Base-by-base conservation (phyloP, 352 stramenopile species). In the Phytophthora meadii region DNA sequence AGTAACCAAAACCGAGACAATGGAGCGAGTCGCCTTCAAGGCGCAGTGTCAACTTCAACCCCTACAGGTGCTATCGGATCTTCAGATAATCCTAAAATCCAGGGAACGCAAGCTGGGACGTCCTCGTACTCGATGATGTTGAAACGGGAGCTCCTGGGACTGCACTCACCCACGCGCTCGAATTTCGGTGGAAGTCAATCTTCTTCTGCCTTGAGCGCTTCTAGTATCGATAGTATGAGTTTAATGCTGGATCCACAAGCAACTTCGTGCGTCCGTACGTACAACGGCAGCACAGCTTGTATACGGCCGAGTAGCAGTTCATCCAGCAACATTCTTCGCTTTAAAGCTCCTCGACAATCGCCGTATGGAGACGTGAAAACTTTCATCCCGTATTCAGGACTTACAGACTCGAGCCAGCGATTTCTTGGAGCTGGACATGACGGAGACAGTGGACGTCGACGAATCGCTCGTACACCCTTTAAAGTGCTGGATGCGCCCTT, bases 401-500 rank as follows among this genome's bases (percentile, higher is more conserved):
- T 92, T 6, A 73, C 80, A 10, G 61, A 64, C 39, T 74, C 71
- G 0, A 79, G 77, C 1, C 70, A 87, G 50, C 66, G 73, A 28
- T 77, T 56, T 22, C 54, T 61, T 42, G 37, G 37, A 30, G 49
- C 39, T 19, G 41, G 42, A 32, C 22, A 75, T 3, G 56, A 77
- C 25, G 54, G 56, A 46, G 50, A 61, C 12, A 74, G 77, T 48
- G 63, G 66, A 1, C 70, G 81, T 6, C 77, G 85, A 65, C 87
- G 88, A 49, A 98, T 99, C 72, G 69, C 92, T 11, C 97, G 97
- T 61, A 90, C 93, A 17, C 95, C 97, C 1, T 99, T 98, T 56
- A 99, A 99, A 81, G 92, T 99, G n/a, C 75, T 99, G 25, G 97
- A 99, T 79, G 97, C 97, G 15, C 97, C 97, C 2, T 81, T 88